These are phyloP conservation scores for Cronartium ribicola DNA, from an alignment of 1,284 basidiomycete genomes.

Conservation along the genomic window DNA sequence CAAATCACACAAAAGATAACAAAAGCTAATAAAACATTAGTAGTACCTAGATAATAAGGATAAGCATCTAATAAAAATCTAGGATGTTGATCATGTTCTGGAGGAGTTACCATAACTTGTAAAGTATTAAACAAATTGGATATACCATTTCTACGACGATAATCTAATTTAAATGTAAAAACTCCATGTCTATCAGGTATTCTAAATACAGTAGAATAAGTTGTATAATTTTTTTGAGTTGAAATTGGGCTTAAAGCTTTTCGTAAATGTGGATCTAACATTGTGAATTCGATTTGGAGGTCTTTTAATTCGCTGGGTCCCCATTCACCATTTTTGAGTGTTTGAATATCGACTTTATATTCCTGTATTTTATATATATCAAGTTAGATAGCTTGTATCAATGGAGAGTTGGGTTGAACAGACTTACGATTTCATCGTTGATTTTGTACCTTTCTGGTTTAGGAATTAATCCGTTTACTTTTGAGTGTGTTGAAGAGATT, in stretches of 20 bases:
- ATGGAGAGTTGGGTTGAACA: too few species aligned
- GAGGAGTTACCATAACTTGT: slow-evolving; percentile 82
- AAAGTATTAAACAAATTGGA: slow-evolving; percentile 67
- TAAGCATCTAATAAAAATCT: slow-evolving; percentile 88
- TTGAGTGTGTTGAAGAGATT: slow-evolving; percentile 65
- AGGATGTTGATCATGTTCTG: slow-evolving; percentile 88
- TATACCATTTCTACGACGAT: slow-evolving; percentile 62
- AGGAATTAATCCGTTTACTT: slow-evolving; percentile 58
- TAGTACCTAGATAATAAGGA: slow-evolving; percentile 85
- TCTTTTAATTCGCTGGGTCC: slow-evolving; percentile 68
- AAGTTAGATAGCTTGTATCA: slow-evolving; percentile 3
- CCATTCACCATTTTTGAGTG: slow-evolving; percentile 64
- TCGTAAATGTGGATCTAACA: slow-evolving; percentile 92
- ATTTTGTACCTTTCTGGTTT: slow-evolving; percentile 68
- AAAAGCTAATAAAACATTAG: slow-evolving; percentile 25
- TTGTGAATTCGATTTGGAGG: slow-evolving; percentile 90
- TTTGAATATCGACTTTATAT: slow-evolving; percentile 68
- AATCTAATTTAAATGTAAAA: slow-evolving; percentile 87
- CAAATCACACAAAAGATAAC: slow-evolving; percentile 28
- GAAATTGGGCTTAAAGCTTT: slow-evolving; percentile 62
- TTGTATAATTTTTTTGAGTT: slow-evolving; percentile 56
- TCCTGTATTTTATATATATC: slow-evolving; percentile 57
- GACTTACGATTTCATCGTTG: slow-evolving; percentile 74
- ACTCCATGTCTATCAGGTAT: slow-evolving; percentile 94
- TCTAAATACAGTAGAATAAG: slow-evolving; percentile 65